These are phyloP conservation scores for Entelexis sorbosivorans DNA, from an alignment of 1,139 yeast genomes.

Conservation along the genomic window DNA sequence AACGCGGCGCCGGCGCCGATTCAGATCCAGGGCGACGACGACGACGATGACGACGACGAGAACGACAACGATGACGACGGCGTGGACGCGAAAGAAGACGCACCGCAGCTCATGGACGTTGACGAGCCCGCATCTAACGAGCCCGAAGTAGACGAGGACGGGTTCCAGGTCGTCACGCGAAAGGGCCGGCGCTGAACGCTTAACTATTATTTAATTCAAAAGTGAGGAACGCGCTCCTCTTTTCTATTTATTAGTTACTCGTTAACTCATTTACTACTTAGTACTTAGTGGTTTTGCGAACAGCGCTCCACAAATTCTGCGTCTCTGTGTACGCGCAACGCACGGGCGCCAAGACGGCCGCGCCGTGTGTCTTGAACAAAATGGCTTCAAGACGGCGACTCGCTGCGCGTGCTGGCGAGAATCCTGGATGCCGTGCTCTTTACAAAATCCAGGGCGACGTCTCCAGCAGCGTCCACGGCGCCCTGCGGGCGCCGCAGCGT, in stretches of 20 bases:
- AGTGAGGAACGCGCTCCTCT: no score
- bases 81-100: constrained; percentile 17
- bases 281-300: no score
- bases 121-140: constrained; percentile 28
- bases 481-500: constrained; percentile 34
- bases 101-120: constrained; percentile 33
- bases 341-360: no score
- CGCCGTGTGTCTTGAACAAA: no score
- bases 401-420: not conserved
- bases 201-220: not conserved
- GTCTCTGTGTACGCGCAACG: no score
- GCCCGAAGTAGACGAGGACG: constrained; percentile 84
- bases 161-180: constrained; percentile 63
- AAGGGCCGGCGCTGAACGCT: not conserved
- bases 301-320: no score
- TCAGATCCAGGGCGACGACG: constrained; percentile 39
- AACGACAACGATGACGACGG: constrained; percentile 36
- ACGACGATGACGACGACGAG: constrained; percentile 30
- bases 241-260: not conserved
- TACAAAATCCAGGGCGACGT: constrained; percentile 22
- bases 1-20: constrained; percentile 35
- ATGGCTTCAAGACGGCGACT: no score
- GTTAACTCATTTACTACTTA: no score
- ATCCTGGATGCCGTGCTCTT: constrained; percentile 7
- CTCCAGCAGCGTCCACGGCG: constrained; percentile 46